These are phyloP conservation scores for Meira miltonrushii DNA, from an alignment of 1,284 basidiomycete genomes.

Conservation along the genomic window DNA sequence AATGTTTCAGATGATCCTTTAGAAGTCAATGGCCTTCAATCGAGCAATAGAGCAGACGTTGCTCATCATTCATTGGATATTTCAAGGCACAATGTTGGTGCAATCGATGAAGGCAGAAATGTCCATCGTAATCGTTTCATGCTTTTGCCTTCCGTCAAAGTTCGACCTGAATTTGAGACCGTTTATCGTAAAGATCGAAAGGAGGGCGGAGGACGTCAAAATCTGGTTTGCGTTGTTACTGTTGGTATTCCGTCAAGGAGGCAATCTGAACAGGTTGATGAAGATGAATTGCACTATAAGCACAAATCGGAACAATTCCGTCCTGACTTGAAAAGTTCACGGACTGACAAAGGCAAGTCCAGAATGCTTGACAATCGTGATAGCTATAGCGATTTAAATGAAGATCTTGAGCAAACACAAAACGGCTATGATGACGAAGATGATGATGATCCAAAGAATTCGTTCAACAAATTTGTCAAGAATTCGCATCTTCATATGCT, in stretches of 20 bases:
- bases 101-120: too few relatives aligned
- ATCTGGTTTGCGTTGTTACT: constrained; percentile 80
- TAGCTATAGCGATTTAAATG: neutral
- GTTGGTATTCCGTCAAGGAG: constrained; percentile 78
- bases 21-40: neutral
- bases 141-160: constrained; percentile 78
- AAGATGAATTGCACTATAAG: neutral
- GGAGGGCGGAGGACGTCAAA: constrained; percentile 58
- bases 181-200: constrained; percentile 61
- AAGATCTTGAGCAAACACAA: neutral
- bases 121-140: constrained; percentile 54
- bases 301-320: neutral
- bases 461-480: neutral
- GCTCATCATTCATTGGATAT: neutral
- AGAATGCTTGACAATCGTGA: neutral
- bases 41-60: neutral
- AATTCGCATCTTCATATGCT: neutral
- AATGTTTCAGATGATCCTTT: neutral
- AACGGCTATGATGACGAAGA: neutral
- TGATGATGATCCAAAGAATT: neutral
- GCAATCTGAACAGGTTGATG: constrained; percentile 20
- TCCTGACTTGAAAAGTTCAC: neutral
- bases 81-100: too few relatives aligned
- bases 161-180: constrained; percentile 78
- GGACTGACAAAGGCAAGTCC: too few relatives aligned